These are phyloP conservation scores for Cercospora nicotianae DNA, from an alignment of 2,329 filamentous ascomycete species.

Conservation along the genomic window DNA sequence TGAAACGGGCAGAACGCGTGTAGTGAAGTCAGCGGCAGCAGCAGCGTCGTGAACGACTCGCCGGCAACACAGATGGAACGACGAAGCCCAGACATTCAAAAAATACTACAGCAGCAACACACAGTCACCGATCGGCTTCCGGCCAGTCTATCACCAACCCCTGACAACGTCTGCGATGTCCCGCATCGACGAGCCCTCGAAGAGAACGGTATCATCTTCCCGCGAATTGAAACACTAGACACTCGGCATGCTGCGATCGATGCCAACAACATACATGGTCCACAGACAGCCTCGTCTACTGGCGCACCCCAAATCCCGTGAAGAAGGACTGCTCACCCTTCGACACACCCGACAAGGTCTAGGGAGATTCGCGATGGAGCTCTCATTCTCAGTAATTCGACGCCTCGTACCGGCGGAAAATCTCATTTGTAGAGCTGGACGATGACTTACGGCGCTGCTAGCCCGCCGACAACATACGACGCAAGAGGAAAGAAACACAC, in stretches of 20 bases:
- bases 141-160: conserved; percentile 6
- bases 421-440: conserved; percentile 7
- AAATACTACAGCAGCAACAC: background rate
- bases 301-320: conserved; percentile 2
- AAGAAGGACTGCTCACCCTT: conserved; percentile 8
- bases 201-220: conserved; percentile 10
- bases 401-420: conserved; percentile 9
- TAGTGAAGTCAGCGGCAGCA: too few relatives aligned
- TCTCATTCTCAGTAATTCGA: conserved; percentile 17
- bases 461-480: too few relatives aligned
- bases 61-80: conserved; percentile 5
- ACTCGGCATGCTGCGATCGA: conserved; percentile 14
- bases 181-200: conserved; percentile 12
- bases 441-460: too few relatives aligned
- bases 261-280: conserved; percentile 8
- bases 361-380: too few relatives aligned
- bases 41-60: background rate
- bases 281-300: conserved; percentile 14
- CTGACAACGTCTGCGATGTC: conserved; percentile 13
- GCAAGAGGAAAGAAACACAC: background rate
- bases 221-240: conserved; percentile 11
- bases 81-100: conserved; percentile 8
- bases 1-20: too few relatives aligned
- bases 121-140: conserved; percentile 11
- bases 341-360: conserved; percentile 10